Percentiles rank a stretch among this genome's conserved stretches.
Evolutionary conservation across 805 yeast species (phyloP).

Genomic region (Teunomyces barrocoloradensis): DNA sequence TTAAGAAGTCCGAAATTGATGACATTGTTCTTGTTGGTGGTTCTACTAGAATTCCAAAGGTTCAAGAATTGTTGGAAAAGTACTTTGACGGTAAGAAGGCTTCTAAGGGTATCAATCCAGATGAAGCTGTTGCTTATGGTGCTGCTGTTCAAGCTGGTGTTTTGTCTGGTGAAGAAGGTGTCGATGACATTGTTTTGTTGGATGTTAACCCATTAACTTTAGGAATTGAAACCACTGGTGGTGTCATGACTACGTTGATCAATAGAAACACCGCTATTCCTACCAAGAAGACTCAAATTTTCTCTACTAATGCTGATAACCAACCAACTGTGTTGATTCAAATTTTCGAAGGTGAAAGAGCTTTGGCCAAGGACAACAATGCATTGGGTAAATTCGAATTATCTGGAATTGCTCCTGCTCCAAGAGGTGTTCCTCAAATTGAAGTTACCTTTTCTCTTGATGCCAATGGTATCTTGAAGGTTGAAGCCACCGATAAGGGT

Average conservation of each 20-base stretch:
- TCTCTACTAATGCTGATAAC: conserved; percentile 98
- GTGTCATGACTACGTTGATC: conserved; percentile 97
- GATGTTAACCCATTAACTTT: conserved; percentile 98
- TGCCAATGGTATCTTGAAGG: conserved; percentile 99
- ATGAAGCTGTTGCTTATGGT: conserved; percentile 52
- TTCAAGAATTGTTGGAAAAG: conserved; percentile 45
- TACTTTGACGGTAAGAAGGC: conserved; percentile 48
- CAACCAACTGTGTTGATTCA: conserved; percentile 99
- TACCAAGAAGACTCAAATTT: conserved; percentile 97
- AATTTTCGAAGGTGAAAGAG: conserved; percentile 99
- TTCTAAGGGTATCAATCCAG: conserved; percentile 48
- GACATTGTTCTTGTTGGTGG: conserved; percentile 50
- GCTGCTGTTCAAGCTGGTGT: conserved; percentile 99
- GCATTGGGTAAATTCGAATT: conserved; percentile 98
- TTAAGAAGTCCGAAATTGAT: conserved; percentile 44
- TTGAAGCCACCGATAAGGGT: conserved; percentile 97
- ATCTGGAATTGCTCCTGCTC: conserved; percentile 96
- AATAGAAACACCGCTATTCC: conserved; percentile 99
- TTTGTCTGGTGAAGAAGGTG: conserved; percentile 93
- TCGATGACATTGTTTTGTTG: conserved; percentile 91
- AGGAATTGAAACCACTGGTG: conserved; percentile 99
- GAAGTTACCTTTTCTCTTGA: conserved; percentile 99
- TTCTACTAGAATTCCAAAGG: conserved; percentile 51
- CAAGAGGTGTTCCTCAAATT: conserved; percentile 98
- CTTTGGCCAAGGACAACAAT: conserved; percentile 96